Base-by-base conservation (phyloP, 1,139 yeast genomes). In the Candida labiduridarum region DNA sequence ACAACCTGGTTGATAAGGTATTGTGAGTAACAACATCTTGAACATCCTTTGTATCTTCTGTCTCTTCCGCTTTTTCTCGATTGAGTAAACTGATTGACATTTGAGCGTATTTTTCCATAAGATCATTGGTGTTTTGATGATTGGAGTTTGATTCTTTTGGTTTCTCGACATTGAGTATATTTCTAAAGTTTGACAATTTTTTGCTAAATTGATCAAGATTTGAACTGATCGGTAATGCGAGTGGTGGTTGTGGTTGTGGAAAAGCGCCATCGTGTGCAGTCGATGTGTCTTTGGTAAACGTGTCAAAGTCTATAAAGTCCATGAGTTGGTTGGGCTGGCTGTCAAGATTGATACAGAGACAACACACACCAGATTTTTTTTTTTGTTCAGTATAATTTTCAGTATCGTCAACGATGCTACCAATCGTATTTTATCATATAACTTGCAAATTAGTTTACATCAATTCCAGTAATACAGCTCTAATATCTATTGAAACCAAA, bases 201-300 rank as follows among this genome's bases (percentile, higher is more conserved):
- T 72, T 68, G 39, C 78, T 68, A 14, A 75, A 54, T 41, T 52
- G 64, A 51, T 74, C 79, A 27, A 75, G 72, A 54, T 75, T 74
- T n/a, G 77, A 58, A 15, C 74, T 61, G 12, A 74, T 61, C 2
- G 80, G 78, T 27, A 76, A 57, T n/a, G 78, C 65, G 34, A 76
- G 66, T n/a, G 80, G 73, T 18, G 79, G 79, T 51, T 75, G 79
- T 4, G 80, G 80, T 46, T 71, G 74, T 4, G 79, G 79, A 22
- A 71, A 60, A 48, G 61, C 62, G 45, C 63, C 70, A 33, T 59
- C 61, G 11, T 45, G 33, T 2, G 35, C 16, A 30, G 47, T 41
- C 16, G 48, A 45, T 25, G 54, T 58, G 18, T 50, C 49, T 18
- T 49, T 48, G 43, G 64, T 64, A 50, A 69, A 71, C 22, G 76